Conservation (phyloP, 2,329 filamentous ascomycete species). For the Gliomastix tumulicola region DNA sequence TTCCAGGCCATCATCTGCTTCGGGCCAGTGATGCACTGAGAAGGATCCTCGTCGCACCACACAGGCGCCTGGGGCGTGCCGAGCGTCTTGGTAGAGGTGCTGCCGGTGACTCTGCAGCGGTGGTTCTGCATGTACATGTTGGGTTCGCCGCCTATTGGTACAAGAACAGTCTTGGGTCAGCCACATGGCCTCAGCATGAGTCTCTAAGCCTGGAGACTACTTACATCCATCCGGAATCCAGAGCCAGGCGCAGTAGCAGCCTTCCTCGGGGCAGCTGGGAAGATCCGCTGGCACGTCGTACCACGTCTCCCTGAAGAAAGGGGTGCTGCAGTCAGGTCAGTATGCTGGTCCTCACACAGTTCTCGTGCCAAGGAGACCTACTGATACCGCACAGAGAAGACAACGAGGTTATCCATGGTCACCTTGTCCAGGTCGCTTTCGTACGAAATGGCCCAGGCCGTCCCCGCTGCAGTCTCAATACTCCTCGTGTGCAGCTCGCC, state of each 20-base stretch:
- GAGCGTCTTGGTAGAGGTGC: constrained; percentile 24
- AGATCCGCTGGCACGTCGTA: constrained; percentile 13
- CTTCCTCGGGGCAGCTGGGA: constrained; percentile 10
- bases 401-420: constrained; percentile 42
- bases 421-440: constrained; percentile 36
- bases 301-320: constrained; percentile 11
- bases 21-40: constrained; percentile 32
- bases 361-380: constrained; percentile 14
- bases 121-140: constrained; percentile 36
- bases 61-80: constrained; percentile 27
- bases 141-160: constrained; percentile 8
- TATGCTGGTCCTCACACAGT: too few relatives aligned
- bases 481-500: constrained; percentile 40
- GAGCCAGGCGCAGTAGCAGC: constrained; percentile 16
- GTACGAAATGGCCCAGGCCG: constrained; percentile 44
- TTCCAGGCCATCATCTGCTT: constrained; percentile 43
- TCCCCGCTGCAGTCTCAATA: constrained; percentile 32
- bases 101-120: constrained; percentile 35
- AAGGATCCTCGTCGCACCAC: constrained; percentile 28
- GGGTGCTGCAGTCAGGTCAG: constrained; percentile 6
- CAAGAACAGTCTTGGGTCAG: not conserved
- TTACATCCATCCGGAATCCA: constrained; percentile 13
- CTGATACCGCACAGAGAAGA: constrained; percentile 38
- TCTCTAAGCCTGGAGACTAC: not conserved
- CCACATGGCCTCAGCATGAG: not conserved